A percentile compares a stretch with the other conserved stretches of the same genome.
Evolutionary conservation across 805 yeast genomes (phyloP).

Genomic region (Komagataella mondaviorum): DNA sequence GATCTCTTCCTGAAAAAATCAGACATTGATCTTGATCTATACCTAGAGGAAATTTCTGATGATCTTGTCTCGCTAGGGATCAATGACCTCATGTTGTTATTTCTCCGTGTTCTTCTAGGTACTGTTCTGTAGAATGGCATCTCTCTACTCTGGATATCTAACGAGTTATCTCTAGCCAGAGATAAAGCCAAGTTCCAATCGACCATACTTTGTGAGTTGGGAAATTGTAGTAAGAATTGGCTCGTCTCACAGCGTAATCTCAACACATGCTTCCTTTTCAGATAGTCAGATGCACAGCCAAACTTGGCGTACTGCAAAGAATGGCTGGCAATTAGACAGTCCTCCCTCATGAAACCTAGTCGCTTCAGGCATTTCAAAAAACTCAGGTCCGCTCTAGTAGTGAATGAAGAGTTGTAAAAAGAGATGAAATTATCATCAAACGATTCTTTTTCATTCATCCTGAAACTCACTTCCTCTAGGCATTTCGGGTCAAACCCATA

Average conservation of each 20-base stretch:
- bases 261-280: slow-evolving; percentile 52
- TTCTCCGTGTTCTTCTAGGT: slow-evolving; percentile 52
- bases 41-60: not conserved
- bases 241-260: slow-evolving; percentile 74
- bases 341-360: slow-evolving; percentile 14
- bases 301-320: slow-evolving; percentile 74
- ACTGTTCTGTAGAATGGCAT: slow-evolving; percentile 70
- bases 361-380: slow-evolving; percentile 9
- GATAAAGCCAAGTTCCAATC: slow-evolving; percentile 66
- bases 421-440: slow-evolving; percentile 4
- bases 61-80: not conserved
- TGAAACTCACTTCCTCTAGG: not conserved
- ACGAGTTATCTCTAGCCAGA: slow-evolving; percentile 66
- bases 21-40: not conserved
- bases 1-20: not conserved
- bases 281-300: slow-evolving; percentile 81
- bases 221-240: slow-evolving; percentile 61
- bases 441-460: not conserved
- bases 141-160: slow-evolving; percentile 61
- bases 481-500: slow-evolving; percentile 21
- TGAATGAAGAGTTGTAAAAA: slow-evolving; percentile 13
- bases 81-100: not conserved
- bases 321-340: slow-evolving; percentile 43
- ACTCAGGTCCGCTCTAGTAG: slow-evolving; percentile 15
- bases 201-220: slow-evolving; percentile 50